These are phyloP conservation scores for Trematosphaeria pertusa DNA, from an alignment of 2,329 filamentous ascomycete genomes.

Conservation along the genomic window DNA sequence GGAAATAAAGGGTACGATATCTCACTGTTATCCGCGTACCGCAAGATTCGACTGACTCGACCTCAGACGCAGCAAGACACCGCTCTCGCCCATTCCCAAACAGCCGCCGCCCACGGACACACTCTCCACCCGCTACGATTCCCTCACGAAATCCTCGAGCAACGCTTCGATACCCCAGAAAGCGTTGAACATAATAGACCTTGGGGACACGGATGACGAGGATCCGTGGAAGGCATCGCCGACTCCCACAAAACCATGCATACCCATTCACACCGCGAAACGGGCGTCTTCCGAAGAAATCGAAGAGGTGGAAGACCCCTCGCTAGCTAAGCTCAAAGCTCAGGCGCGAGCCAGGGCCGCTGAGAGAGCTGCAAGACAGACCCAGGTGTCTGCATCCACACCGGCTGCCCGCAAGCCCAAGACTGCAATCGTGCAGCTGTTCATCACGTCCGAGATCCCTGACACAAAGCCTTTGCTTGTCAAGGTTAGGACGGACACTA, in stretches of 20 bases:
- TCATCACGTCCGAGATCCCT: conserved; percentile 72
- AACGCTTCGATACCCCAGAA: conserved; percentile 11
- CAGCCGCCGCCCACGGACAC: conserved; percentile 24
- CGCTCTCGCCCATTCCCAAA: conserved; percentile 28
- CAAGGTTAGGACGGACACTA: conserved; percentile 70
- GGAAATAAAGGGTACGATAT: conserved; percentile 29
- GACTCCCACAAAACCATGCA: conserved; percentile 9
- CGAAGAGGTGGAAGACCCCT: conserved; percentile 41
- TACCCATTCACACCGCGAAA: conserved; percentile 9
- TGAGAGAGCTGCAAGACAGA: conserved; percentile 17
- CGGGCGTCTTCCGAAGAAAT: conserved; percentile 26
- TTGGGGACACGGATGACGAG: conserved; percentile 33
- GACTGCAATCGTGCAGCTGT: conserved; percentile 61
- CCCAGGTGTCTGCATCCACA: conserved; percentile 5
- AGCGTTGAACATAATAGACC: conserved; percentile 29
- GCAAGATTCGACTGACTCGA: conserved; percentile 9
- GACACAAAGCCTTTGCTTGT: conserved; percentile 67
- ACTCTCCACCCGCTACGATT: conserved; percentile 39
- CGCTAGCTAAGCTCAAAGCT: conserved; percentile 35
- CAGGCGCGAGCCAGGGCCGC: conserved; percentile 33
- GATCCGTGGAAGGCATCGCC: conserved; percentile 19
- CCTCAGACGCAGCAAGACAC: conserved; percentile 32
- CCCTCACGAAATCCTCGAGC: conserved; percentile 27
- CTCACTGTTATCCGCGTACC: too few species aligned
- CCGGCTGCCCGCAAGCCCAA: conserved; percentile 13